Conservation (phyloP, 106 monocot species). For the Amphibolis antarctica region DNA sequence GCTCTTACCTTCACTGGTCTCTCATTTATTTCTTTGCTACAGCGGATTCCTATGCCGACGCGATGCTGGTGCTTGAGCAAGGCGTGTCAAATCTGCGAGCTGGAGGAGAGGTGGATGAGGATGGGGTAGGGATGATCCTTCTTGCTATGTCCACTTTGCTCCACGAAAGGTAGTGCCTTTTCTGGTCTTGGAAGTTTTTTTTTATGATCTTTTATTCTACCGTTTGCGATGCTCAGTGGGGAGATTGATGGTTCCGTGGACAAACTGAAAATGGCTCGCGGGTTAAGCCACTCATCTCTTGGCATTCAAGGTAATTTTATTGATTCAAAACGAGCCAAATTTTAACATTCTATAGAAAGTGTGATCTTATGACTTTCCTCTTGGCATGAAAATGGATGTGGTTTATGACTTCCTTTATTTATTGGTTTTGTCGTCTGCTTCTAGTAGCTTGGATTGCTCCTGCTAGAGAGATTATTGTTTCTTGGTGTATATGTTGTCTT, state of each 20-base stretch:
- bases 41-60: constrained; percentile 19
- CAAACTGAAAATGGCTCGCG: constrained; percentile 56
- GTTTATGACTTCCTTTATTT: too few species aligned
- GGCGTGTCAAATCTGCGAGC: constrained; percentile 9
- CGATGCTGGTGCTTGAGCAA: constrained; percentile 17
- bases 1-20: neutral
- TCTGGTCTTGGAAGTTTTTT: neutral
- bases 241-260: constrained; percentile 54
- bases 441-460: too few species aligned
- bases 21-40: neutral
- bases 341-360: constrained; percentile 1
- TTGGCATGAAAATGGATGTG: neutral
- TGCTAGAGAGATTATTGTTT: too few species aligned
- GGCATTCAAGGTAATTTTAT: constrained; percentile 40
- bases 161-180: constrained; percentile 6
- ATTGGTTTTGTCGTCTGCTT: too few species aligned
- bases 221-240: constrained; percentile 29
- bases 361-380: neutral
- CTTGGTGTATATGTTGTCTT: too few species aligned
- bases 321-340: neutral
- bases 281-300: constrained; percentile 23
- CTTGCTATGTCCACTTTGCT: constrained; percentile 22
- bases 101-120: constrained; percentile 4
- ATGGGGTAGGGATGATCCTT: constrained; percentile 16
- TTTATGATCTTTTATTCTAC: neutral